Base-by-base conservation (phyloP, 2,329 filamentous ascomycete species). In the Pseudocercospora pini-densiflorae region DNA sequence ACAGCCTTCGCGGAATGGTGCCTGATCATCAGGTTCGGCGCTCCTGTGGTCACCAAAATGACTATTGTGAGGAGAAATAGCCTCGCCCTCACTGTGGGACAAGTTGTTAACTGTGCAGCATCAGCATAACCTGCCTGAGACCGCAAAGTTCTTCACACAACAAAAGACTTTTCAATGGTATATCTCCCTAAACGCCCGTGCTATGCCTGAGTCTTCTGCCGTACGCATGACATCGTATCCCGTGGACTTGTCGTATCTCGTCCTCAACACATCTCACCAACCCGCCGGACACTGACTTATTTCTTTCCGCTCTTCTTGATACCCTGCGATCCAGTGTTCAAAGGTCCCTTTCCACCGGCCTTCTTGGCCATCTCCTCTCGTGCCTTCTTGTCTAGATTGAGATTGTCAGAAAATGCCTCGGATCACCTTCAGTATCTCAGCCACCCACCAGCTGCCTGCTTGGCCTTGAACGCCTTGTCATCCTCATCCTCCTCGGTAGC, bases 261-360 rank as follows among this genome's bases (percentile, higher is more conserved):
- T 47, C 19, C 12, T 40, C 49, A 24, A 23, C 40, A 55, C 23
- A 36, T 24, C 29, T 43, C 6, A 1, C 8, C 16, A 31, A 9
- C 1, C 16, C 10, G 9, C 24, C 21, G 3, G n/a, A 23, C 1
- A 16, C 12, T 27, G n/a, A 16, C 62, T 72, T 86, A 97, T 90
- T 97, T 97, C 91, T 97, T 97, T 81, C 93, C 94, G 69, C 92
- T 95, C 88, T 97, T 97, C 90, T 97, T 97, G 85, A 98, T 97
- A 69, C 93, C 93, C 82, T 96, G 92, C 58, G 86, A 81, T 36
- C 93, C 93, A 33, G 89, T 90, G 83, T 93, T 94, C 78, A 97
- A 79, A 43, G 94, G 94, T 2, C 94, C 94, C 84, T 96, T 97
- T 80, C 92, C 92, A 76, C 91, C 90, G 54, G 92, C 82, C 83